These are phyloP conservation scores for Cordia subcordata DNA, from an alignment of 257 asterid species.

Conservation along the genomic window DNA sequence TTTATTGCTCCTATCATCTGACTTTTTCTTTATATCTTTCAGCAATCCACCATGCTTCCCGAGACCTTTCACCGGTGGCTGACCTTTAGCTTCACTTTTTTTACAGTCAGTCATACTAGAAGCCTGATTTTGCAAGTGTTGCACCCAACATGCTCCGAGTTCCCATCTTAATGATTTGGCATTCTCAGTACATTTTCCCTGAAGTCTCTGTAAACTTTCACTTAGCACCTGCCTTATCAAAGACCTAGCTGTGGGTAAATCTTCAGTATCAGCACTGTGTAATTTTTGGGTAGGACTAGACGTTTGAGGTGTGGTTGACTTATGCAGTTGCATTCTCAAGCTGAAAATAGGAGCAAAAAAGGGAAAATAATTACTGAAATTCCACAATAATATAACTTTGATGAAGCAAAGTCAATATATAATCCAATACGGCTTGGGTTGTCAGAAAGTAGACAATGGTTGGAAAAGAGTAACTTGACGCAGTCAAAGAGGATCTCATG, in stretches of 20 bases:
- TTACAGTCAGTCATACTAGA: constrained; percentile 46
- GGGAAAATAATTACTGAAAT: not conserved
- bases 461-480: constrained; percentile 2
- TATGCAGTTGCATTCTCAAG: constrained; percentile 74
- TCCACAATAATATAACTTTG: no score
- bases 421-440: not conserved
- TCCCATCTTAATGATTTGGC: constrained; percentile 67
- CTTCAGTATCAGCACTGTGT: constrained; percentile 51
- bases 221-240: constrained; percentile 54
- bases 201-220: constrained; percentile 50
- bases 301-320: constrained; percentile 47
- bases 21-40: constrained; percentile 69
- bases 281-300: constrained; percentile 51
- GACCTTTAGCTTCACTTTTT: constrained; percentile 48
- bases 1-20: constrained; percentile 43
- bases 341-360: constrained; percentile 27
- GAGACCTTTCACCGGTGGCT: constrained; percentile 71
- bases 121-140: constrained; percentile 64
- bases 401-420: not conserved
- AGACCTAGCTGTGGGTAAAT: constrained; percentile 28
- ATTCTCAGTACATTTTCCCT: constrained; percentile 39
- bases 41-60: constrained; percentile 69
- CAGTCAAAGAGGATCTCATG: constrained; percentile 2
- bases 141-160: constrained; percentile 86
- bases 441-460: not conserved